Evolutionary conservation across 305 asterid genomes (phyloP).

Genomic region (Fraxinus platypoda): DNA sequence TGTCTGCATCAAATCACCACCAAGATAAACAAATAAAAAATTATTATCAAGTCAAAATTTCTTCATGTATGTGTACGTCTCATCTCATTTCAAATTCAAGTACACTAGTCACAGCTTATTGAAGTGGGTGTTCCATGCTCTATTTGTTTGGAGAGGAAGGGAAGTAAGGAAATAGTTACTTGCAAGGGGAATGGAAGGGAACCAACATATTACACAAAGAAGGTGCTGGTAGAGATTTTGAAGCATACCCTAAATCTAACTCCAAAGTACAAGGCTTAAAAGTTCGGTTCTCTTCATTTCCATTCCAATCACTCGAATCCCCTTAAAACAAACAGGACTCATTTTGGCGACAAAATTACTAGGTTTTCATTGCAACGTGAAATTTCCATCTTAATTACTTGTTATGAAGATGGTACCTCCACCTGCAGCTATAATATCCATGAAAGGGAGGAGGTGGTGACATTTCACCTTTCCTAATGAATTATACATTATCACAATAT

Average conservation of each 20-base stretch:
- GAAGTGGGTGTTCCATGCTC: background rate
- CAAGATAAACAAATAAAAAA: background rate
- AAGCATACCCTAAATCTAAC: background rate
- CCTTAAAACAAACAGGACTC: background rate
- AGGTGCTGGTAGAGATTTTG: background rate
- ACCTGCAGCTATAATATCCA: background rate
- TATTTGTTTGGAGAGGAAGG: background rate
- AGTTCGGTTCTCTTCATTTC: background rate
- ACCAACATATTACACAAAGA: background rate
- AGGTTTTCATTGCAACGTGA: background rate
- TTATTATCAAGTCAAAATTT: background rate
- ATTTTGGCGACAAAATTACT: background rate
- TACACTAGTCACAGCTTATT: background rate
- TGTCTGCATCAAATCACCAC: background rate
- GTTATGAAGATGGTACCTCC: background rate
- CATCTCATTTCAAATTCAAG: background rate
- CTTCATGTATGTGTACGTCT: background rate
- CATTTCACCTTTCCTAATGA: background rate
- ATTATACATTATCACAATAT: background rate
- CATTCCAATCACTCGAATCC: background rate
- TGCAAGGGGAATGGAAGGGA: background rate
- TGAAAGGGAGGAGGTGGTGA: background rate
- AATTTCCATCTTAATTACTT: background rate
- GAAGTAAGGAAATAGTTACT: background rate
- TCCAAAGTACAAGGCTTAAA: background rate